Evolutionary conservation across 305 asterid species (phyloP).

Genomic region (Solanum hybrid): DNA sequence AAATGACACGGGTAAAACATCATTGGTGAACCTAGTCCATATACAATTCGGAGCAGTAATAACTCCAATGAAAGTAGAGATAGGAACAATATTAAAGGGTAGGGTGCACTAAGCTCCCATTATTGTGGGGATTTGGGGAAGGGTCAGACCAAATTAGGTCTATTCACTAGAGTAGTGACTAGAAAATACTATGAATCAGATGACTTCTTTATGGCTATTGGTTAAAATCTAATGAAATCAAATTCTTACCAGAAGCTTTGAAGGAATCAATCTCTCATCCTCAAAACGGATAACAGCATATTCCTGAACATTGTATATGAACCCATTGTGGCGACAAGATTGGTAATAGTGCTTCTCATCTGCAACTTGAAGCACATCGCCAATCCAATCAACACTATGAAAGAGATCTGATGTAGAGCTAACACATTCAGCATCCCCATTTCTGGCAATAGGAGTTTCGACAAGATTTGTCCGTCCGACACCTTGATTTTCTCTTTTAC

Average conservation of each 20-base stretch:
- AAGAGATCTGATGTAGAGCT: slow-evolving; percentile 29
- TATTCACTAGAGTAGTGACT: background rate
- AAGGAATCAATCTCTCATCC: slow-evolving; percentile 52
- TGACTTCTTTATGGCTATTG: background rate
- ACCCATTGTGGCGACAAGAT: slow-evolving; percentile 62
- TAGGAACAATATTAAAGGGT: background rate
- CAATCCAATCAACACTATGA: slow-evolving; percentile 58
- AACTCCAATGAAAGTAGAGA: background rate
- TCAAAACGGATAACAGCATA: slow-evolving; percentile 51
- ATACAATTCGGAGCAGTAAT: background rate
- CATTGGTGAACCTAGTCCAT: background rate
- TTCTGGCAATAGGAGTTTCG: slow-evolving; percentile 27
- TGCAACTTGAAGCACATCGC: slow-evolving; percentile 41
- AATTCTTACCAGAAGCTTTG: slow-evolving; percentile 67
- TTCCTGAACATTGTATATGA: slow-evolving; percentile 46
- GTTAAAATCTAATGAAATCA: background rate
- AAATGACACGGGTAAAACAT: background rate
- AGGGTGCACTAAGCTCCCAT: background rate
- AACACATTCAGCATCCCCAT: slow-evolving; percentile 22
- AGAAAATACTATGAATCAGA: background rate
- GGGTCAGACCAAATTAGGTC: background rate
- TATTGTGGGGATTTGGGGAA: background rate
- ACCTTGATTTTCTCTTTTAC: slow-evolving; percentile 25
- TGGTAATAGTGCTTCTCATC: slow-evolving; percentile 55
- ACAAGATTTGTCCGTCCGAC: slow-evolving; percentile 27